Base-by-base conservation (phyloP, 2,329 filamentous ascomycete genomes). In the Claviceps digitariae region DNA sequence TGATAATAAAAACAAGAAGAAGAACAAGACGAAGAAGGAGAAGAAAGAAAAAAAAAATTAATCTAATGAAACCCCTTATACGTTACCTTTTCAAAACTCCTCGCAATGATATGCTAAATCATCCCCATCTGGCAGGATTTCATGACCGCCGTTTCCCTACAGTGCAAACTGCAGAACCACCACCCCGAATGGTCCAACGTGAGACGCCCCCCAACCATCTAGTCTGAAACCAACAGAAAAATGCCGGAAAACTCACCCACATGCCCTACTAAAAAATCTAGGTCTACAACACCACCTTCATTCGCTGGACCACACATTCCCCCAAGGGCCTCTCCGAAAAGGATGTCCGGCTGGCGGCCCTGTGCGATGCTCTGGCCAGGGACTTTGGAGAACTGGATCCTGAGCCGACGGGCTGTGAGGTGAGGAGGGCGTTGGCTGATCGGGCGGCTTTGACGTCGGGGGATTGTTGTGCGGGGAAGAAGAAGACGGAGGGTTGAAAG, bases 171-270 rank as follows among this genome's bases (percentile, higher is more conserved):
- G 40, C 75, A 77, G 61, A 84, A 81, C 60, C 85, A 89, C 64
- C 85, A 89, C 61, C 84, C 85, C 0, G 84, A 88, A 65, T 88
- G 84, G 84, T 83, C 82, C 2, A 88, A 89, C 62, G 83, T 83
- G 67, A 58, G 73, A 64, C 27, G 21, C 27, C 9, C 20, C 41
- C 38, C 38, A 4, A 4, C 27, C 21, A 23, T 23, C 21, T 2
- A 21, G n/a, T n/a, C n/a, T n/a, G n/a, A n/a, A 29, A 6, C 27
- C 27, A 8, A 5, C 27, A 41, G 20, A 36, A 40, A 20, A n/a
- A 20, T 34, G 25, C 29, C 31, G 25, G 45, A 47, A 4, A 31
- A n/a, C 13, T 38, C 34, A 49, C 31, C 31, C n/a, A 21, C 44
- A 46, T 34, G 20, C 45, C 1, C 20, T 45, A 13, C 15, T 23